Conservation (phyloP, 176 grass and related monocot species). For the Secale cereale region DNA sequence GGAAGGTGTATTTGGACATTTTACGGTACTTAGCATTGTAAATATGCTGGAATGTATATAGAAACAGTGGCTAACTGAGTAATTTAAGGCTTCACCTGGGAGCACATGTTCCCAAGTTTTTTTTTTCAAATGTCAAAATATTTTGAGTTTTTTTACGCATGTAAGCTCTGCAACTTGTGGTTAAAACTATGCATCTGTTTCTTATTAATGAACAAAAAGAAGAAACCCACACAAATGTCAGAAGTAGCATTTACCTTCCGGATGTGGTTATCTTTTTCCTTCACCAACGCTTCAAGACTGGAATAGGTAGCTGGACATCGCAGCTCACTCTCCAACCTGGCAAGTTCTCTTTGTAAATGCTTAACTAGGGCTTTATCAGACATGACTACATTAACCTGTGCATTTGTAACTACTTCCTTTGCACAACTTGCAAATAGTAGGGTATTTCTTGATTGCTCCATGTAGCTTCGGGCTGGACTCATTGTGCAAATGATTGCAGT, state of each 20-base stretch:
- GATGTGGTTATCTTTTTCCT: slow-evolving; percentile 80
- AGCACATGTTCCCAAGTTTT: background rate
- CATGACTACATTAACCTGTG: slow-evolving; percentile 84
- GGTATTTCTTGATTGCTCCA: slow-evolving; percentile 82
- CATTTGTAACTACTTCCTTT: slow-evolving; percentile 91
- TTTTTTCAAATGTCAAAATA: background rate
- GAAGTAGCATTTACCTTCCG: slow-evolving; percentile 54
- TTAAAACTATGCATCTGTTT: background rate
- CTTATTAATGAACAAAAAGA: slow-evolving; percentile 2
- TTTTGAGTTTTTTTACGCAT: background rate
- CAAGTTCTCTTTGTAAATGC: slow-evolving; percentile 80
- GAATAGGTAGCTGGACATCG: slow-evolving; percentile 59
- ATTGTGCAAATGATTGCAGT: slow-evolving; percentile 93
- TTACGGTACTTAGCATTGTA: background rate
- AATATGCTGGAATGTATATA: background rate
- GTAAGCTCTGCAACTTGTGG: background rate
- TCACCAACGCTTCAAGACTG: slow-evolving; percentile 60
- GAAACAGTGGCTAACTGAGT: background rate
- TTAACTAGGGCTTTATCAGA: slow-evolving; percentile 86
- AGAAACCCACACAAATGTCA: background rate
- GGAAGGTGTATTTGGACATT: background rate
- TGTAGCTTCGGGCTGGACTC: slow-evolving; percentile 71
- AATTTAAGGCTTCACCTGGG: background rate
- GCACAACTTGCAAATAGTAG: slow-evolving; percentile 81
- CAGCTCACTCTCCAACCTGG: slow-evolving; percentile 73